phyloP scores from a whole-genome alignment of 202 grass and related monocot genomes.

The Panicum virgatum region DNA sequence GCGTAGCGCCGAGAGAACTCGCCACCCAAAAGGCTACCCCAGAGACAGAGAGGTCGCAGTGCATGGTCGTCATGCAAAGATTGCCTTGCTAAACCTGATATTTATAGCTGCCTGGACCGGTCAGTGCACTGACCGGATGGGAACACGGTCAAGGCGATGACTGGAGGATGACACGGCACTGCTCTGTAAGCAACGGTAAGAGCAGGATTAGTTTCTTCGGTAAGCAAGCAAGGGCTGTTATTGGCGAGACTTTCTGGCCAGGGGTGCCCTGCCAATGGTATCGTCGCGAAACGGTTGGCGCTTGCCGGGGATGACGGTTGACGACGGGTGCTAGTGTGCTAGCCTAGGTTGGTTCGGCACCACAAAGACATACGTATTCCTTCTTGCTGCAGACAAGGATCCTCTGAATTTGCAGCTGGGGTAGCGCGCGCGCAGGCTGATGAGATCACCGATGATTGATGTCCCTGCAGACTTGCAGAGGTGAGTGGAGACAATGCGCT shows the following conservation, averaged over 20 bases:
- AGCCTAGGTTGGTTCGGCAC: no score
- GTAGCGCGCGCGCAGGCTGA: not conserved
- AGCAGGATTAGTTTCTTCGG: not conserved
- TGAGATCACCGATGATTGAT: not conserved
- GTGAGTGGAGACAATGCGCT: not conserved
- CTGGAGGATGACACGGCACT: not conserved
- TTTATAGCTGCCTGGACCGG: no score
- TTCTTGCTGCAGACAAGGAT: no score
- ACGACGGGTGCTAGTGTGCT: not conserved
- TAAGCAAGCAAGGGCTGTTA: not conserved
- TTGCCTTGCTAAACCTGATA: not conserved
- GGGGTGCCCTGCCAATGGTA: not conserved
- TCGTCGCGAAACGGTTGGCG: not conserved
- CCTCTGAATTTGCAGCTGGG: not conserved
- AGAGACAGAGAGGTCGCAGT: no score
- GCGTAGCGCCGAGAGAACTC: no score
- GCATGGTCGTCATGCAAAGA: not conserved
- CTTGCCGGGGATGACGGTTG: not conserved
- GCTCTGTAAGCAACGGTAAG: not conserved
- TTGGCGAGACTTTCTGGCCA: conserved; percentile 6
- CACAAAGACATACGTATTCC: no score
- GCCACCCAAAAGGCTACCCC: no score
- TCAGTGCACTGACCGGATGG: not conserved
- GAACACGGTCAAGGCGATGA: not conserved
- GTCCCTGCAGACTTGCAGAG: not conserved